Percentiles rank a stretch among this genome's conserved stretches.
Conservation (phyloP, 2,329 filamentous ascomycete genomes). For the Colletotrichum sp. region DNA sequence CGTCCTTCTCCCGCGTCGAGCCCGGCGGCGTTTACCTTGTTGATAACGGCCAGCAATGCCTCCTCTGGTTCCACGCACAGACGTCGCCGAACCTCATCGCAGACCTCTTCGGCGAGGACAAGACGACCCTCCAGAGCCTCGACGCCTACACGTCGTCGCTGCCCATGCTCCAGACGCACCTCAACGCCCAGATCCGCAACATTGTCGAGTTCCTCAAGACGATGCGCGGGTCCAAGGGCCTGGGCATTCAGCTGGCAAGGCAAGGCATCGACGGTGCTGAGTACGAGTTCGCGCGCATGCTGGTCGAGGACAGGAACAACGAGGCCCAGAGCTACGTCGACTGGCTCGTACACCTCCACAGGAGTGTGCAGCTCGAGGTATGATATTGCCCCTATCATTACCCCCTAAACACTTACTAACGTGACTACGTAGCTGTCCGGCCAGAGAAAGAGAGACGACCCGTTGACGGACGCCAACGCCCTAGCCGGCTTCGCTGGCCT, state of each 20-base stretch:
- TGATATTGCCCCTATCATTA: constrained; percentile 27
- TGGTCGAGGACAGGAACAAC: constrained; percentile 95
- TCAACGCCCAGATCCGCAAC: constrained; percentile 95
- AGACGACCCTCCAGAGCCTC: constrained; percentile 73
- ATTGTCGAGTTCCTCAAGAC: constrained; percentile 85
- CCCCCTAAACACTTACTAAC: background rate
- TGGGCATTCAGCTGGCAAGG: constrained; percentile 87
- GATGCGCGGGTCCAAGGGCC: constrained; percentile 82
- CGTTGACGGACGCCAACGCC: constrained; percentile 51
- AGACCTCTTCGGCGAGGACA: constrained; percentile 86
- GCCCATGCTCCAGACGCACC: constrained; percentile 85
- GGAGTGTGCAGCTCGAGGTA: constrained; percentile 89
- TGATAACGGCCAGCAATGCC: constrained; percentile 90
- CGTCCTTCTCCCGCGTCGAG: constrained; percentile 87
- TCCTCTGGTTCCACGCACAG: constrained; percentile 91
- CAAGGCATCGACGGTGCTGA: constrained; percentile 95
- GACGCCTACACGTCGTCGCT: constrained; percentile 83
- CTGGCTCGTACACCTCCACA: constrained; percentile 95
- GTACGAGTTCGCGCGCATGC: constrained; percentile 90
- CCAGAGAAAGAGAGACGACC: constrained; percentile 73
- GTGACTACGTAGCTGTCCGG: constrained; percentile 60
- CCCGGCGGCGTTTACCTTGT: constrained; percentile 93
- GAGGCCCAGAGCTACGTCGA: constrained; percentile 98
- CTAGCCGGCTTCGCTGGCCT: constrained; percentile 63
- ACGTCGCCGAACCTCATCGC: constrained; percentile 90